A percentile compares a stretch with the other conserved stretches of the same genome.
Evolutionary conservation across 176 grass and related monocot genomes (phyloP).

Genomic region (Oryza brachyantha): DNA sequence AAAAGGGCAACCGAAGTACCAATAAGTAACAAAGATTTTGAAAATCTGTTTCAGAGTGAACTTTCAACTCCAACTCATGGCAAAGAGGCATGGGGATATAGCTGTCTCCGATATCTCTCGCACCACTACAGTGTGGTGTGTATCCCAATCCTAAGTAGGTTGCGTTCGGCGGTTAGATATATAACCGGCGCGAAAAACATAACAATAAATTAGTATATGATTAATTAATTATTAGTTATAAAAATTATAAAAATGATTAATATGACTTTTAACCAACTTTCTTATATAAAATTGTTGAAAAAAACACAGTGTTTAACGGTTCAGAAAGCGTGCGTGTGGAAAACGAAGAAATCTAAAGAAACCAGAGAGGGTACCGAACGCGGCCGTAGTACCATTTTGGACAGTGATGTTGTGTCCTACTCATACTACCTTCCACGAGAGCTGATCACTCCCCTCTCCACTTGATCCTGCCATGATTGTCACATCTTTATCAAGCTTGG

Average conservation of each 20-base stretch:
- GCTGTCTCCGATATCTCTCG: not conserved
- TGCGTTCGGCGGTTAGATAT: too few relatives aligned
- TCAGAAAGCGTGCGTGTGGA: too few relatives aligned
- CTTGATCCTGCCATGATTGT: not conserved
- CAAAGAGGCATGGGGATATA: not conserved
- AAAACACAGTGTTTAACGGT: too few relatives aligned
- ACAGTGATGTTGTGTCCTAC: not conserved
- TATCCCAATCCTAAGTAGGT: not conserved
- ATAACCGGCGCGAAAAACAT: too few relatives aligned
- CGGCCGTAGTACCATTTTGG: not conserved
- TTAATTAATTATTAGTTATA: too few relatives aligned
- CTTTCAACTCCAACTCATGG: not conserved
- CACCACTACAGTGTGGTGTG: not conserved
- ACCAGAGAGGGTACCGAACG: too few relatives aligned
- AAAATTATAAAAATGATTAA: too few relatives aligned
- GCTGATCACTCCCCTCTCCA: not conserved
- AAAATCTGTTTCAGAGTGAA: not conserved
- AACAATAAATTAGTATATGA: too few relatives aligned
- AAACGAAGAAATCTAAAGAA: too few relatives aligned
- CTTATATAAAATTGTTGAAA: too few relatives aligned
- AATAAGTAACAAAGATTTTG: not conserved
- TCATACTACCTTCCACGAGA: not conserved
- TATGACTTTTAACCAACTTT: too few relatives aligned
- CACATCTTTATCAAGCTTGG: not conserved
- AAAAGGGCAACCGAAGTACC: not conserved